These are phyloP conservation scores for Lathyrus sativus DNA, from an alignment of 306 rosid genomes.

Conservation along the genomic window DNA sequence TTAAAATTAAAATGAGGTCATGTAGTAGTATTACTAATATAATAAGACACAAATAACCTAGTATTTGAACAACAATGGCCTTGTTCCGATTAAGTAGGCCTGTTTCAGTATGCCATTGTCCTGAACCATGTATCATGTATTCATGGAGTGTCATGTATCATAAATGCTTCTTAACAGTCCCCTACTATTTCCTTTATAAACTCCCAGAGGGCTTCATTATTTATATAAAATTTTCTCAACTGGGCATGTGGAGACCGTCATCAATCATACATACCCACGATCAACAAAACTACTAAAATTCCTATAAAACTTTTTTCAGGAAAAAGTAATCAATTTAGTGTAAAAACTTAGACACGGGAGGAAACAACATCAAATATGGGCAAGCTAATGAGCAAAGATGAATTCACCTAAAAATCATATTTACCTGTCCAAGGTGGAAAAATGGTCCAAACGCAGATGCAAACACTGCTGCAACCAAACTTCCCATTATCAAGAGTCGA, in stretches of 20 bases:
- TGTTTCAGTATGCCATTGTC: too few relatives aligned
- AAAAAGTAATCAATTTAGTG: constrained; percentile 24
- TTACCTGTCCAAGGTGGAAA: constrained; percentile 86
- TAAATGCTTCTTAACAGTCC: not conserved
- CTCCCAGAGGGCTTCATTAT: not conserved
- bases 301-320: not conserved
- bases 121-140: not conserved
- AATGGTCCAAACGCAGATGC: constrained; percentile 82
- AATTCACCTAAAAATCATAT: constrained; percentile 10
- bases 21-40: not conserved
- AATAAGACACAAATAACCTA: too few relatives aligned
- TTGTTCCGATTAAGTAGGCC: too few relatives aligned
- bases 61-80: too few relatives aligned
- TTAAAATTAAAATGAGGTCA: not conserved
- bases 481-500: constrained; percentile 69
- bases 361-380: constrained; percentile 18
- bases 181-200: not conserved
- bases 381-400: constrained; percentile 13
- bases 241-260: not conserved
- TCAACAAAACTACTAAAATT: constrained; percentile 1
- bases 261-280: not conserved
- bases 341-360: constrained; percentile 6
- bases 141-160: not conserved
- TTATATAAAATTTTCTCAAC: not conserved
- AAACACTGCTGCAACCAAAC: constrained; percentile 64